phyloP scores from a whole-genome alignment of 1,284 basidiomycete species.

The Sanghuangporus sanghuang region DNA sequence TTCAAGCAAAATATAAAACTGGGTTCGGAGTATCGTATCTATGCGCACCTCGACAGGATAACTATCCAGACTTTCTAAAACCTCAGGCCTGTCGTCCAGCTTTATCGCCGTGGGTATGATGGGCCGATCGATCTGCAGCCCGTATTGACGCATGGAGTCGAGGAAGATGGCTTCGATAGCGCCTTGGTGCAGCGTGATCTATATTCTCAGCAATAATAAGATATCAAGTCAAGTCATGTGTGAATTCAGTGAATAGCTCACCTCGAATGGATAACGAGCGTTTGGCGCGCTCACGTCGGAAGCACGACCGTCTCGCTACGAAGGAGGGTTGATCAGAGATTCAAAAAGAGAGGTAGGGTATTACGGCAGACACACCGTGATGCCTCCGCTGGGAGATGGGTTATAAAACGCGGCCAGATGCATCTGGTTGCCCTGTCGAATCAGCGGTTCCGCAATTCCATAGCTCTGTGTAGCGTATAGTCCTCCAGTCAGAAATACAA shows the following conservation, averaged over 20 bases:
- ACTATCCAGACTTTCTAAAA: slow-evolving; percentile 37
- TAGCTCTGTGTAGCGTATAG: slow-evolving; percentile 47
- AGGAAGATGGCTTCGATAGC: slow-evolving; percentile 67
- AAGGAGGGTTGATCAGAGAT: too few relatives aligned
- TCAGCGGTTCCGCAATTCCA: slow-evolving; percentile 59
- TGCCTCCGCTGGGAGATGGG: slow-evolving; percentile 52
- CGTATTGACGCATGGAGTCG: slow-evolving; percentile 51
- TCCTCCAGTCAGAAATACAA: background rate
- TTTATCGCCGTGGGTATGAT: slow-evolving; percentile 41
- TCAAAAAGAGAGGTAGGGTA: too few relatives aligned
- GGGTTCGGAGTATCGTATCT: background rate
- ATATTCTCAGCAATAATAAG: background rate
- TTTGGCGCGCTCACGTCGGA: slow-evolving; percentile 52
- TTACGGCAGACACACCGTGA: too few relatives aligned
- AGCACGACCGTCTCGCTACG: slow-evolving; percentile 59
- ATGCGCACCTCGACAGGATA: slow-evolving; percentile 52
- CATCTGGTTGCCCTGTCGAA: slow-evolving; percentile 64
- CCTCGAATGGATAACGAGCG: slow-evolving; percentile 16
- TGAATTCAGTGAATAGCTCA: background rate
- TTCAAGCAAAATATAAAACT: background rate
- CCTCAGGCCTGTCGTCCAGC: slow-evolving; percentile 38
- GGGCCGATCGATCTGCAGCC: slow-evolving; percentile 54
- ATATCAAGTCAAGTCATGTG: background rate
- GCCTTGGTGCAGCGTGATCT: slow-evolving; percentile 71
- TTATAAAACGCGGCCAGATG: slow-evolving; percentile 71